Percentiles rank a stretch among this genome's conserved stretches.
phyloP scores from a whole-genome alignment of 2,329 filamentous ascomycete genomes.

The Ascochyta fabae region DNA sequence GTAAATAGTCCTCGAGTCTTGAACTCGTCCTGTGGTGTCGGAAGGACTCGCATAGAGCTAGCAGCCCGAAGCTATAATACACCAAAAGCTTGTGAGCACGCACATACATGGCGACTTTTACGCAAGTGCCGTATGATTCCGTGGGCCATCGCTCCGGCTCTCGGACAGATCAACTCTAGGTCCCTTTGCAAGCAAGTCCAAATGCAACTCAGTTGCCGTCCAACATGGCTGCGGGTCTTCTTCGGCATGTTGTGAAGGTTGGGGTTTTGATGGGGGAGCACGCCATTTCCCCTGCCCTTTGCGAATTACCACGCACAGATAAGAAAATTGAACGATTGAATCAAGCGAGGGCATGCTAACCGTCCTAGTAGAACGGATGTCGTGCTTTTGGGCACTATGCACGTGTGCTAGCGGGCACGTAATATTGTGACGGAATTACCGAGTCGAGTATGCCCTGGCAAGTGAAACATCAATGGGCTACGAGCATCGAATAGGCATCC shows the following conservation, averaged over 20 bases:
- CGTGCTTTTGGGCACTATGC: constrained; percentile 8
- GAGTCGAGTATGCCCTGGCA: neutral
- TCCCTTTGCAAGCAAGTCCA: neutral
- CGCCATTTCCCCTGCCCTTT: constrained; percentile 32
- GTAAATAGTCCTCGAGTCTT: constrained; percentile 4
- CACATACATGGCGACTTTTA: neutral
- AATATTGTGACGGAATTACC: neutral
- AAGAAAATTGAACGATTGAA: neutral
- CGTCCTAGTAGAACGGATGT: constrained; percentile 11
- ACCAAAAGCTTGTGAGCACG: constrained; percentile 1
- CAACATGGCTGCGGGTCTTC: neutral
- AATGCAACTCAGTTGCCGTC: neutral
- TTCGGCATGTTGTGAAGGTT: constrained; percentile 6
- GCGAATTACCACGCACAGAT: constrained; percentile 16
- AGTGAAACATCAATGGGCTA: neutral
- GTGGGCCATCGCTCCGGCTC: constrained; percentile 1
- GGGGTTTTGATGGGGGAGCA: constrained; percentile 31
- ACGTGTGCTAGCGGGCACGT: neutral
- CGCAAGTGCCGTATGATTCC: neutral
- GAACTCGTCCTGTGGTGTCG: neutral
- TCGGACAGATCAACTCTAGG: constrained; percentile 1
- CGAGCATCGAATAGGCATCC: neutral
- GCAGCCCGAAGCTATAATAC: constrained; percentile 3
- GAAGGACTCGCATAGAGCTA: constrained; percentile 1
- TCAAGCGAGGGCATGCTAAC: neutral